Conservation (phyloP, 495 filamentous ascomycete genomes). For the Cercophora newfieldiana region DNA sequence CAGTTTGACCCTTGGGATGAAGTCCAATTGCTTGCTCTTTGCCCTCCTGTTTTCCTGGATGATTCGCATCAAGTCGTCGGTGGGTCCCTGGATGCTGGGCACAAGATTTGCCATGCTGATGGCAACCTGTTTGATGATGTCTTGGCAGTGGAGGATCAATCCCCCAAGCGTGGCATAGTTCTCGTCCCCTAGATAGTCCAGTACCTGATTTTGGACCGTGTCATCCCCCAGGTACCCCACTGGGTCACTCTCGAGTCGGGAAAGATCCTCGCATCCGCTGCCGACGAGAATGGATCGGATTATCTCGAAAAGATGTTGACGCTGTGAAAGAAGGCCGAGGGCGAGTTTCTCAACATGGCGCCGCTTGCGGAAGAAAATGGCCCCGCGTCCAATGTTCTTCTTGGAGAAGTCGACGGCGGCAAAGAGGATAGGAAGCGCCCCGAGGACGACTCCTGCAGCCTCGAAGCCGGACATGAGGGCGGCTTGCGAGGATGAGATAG, state of each 20-base stretch:
- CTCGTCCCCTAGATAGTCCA: conserved; percentile 8
- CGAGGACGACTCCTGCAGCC: conserved; percentile 1
- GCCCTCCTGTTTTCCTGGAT: not conserved
- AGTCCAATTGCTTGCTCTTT: not conserved
- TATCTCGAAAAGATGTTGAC: not conserved
- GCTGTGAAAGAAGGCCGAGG: not conserved
- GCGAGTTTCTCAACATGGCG: not conserved
- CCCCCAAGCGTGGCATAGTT: conserved; percentile 8
- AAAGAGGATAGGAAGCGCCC: not conserved
- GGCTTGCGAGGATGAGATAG: not conserved
- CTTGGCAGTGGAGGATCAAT: not conserved
- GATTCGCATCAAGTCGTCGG: not conserved
- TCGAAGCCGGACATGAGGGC: not conserved
- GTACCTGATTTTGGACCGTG: not conserved
- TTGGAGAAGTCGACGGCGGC: not conserved
- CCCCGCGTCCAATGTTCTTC: not conserved
- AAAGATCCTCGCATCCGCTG: conserved; percentile 7
- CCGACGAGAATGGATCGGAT: not conserved
- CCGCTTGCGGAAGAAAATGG: conserved; percentile 3
- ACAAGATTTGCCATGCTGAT: conserved; percentile 6
- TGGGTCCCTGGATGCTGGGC: not conserved
- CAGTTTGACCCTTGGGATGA: not conserved
- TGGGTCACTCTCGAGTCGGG: conserved; percentile 2
- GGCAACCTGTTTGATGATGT: conserved; percentile 4
- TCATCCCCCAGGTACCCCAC: conserved; percentile 1